These are phyloP conservation scores for Globisporangium mamillatum DNA, from an alignment of 352 stramenopile genomes.

Conservation along the genomic window DNA sequence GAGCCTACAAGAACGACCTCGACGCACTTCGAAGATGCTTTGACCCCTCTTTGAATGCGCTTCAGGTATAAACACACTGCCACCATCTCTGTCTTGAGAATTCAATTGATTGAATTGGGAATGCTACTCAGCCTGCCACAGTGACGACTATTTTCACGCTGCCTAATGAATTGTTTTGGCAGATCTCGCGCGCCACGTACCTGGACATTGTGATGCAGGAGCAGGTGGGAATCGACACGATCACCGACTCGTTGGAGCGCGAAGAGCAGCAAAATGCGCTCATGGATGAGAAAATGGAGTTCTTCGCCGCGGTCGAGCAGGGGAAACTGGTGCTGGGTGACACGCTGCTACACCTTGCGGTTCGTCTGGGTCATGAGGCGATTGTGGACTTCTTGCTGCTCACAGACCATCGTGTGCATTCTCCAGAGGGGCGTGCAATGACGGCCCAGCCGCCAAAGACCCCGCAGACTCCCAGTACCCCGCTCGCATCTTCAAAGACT, in stretches of 20 bases:
- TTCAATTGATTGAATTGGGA: background rate
- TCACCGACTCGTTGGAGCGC: conserved; percentile 61
- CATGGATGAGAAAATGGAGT: conserved; percentile 76
- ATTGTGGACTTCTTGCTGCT: conserved; percentile 70
- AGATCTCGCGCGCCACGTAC: conserved; percentile 75
- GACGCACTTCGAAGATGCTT: conserved; percentile 40
- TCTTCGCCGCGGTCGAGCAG: conserved; percentile 59
- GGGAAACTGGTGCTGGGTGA: conserved; percentile 62
- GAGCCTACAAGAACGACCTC: conserved; percentile 53
- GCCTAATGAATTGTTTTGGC: background rate
- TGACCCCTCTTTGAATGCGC: conserved; percentile 33
- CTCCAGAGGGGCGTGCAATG: background rate
- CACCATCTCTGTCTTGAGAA: background rate
- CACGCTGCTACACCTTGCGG: conserved; percentile 70
- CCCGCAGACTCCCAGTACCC: conserved; percentile 4
- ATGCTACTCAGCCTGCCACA: background rate
- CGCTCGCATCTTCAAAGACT: background rate
- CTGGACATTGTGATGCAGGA: conserved; percentile 72
- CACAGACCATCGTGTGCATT: conserved; percentile 31
- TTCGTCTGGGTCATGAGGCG: conserved; percentile 42
- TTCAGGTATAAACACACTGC: conserved; percentile 33
- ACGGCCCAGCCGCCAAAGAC: background rate
- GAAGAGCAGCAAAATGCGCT: conserved; percentile 43
- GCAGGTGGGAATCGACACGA: conserved; percentile 43
- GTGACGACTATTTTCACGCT: background rate